Evolutionary conservation across 768 basidiomycete species (phyloP).

Genomic region (Rhizopogon rudus): DNA sequence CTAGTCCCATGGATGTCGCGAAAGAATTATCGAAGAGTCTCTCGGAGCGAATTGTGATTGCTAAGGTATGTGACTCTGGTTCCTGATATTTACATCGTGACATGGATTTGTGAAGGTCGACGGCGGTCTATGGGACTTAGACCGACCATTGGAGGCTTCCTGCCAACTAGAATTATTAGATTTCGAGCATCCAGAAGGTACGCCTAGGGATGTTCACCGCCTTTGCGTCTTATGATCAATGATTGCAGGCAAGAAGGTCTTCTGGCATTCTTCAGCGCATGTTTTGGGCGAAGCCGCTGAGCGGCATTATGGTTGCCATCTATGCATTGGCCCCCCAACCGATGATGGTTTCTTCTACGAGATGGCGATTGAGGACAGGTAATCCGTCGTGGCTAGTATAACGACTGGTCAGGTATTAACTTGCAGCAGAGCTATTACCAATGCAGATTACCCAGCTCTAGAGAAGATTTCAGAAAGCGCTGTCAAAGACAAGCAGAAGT

Average conservation of each 20-base stretch:
- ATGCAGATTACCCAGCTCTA: conserved; percentile 79
- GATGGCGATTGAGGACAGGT: conserved; percentile 88
- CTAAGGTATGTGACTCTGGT: conserved; percentile 57
- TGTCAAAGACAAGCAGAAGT: conserved; percentile 96
- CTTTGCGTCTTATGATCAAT: conserved; percentile 1
- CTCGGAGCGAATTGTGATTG: conserved; percentile 86
- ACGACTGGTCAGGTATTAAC: background rate
- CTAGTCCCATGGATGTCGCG: conserved; percentile 87
- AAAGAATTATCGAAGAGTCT: conserved; percentile 83
- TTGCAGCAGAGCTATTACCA: conserved; percentile 60
- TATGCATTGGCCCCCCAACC: conserved; percentile 95
- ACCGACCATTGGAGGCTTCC: conserved; percentile 86
- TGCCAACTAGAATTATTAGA: conserved; percentile 82
- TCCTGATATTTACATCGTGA: background rate
- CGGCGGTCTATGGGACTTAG: conserved; percentile 88
- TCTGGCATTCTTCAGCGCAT: conserved; percentile 99
- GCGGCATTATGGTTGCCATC: conserved; percentile 93
- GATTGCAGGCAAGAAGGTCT: conserved; percentile 81
- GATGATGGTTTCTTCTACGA: conserved; percentile 99
- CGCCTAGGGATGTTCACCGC: background rate
- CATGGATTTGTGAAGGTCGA: conserved; percentile 53
- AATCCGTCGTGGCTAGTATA: conserved; percentile 1
- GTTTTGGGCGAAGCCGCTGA: conserved; percentile 96
- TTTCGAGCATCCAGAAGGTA: conserved; percentile 90
- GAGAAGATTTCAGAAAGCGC: conserved; percentile 86